phyloP scores from a whole-genome alignment of 108 stramenopile genomes.

The Cyclotella atomus region DNA sequence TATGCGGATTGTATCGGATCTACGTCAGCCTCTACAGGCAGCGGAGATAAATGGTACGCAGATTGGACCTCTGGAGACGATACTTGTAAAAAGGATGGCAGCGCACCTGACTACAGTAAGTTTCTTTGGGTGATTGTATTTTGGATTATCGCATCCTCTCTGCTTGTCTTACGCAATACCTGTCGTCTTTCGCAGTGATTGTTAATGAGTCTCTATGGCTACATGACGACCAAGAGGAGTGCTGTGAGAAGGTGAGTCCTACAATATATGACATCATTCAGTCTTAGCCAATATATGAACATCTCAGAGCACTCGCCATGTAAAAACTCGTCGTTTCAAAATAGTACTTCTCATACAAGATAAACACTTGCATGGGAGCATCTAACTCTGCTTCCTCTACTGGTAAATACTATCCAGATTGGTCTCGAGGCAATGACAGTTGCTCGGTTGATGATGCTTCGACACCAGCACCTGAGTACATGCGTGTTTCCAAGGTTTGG shows the following conservation, averaged over 20 bases:
- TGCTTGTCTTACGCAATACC: neutral
- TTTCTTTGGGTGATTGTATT: neutral
- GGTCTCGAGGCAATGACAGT: neutral
- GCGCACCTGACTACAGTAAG: slow-evolving; percentile 4
- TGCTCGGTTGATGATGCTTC: neutral
- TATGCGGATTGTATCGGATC: neutral
- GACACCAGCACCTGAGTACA: neutral
- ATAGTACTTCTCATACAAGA: neutral
- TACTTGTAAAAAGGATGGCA: slow-evolving; percentile 9
- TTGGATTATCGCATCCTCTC: slow-evolving; percentile 5
- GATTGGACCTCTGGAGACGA: slow-evolving; percentile 7
- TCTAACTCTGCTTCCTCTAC: neutral
- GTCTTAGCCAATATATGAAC: neutral
- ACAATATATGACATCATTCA: neutral
- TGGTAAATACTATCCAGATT: slow-evolving; percentile 3
- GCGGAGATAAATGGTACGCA: slow-evolving; percentile 7
- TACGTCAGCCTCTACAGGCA: neutral
- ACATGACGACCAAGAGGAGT: neutral
- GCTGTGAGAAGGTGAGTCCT: neutral
- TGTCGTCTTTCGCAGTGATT: neutral
- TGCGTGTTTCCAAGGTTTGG: neutral
- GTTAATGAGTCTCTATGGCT: neutral
- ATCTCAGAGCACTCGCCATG: neutral
- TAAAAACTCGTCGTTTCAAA: neutral
- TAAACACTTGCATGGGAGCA: neutral